Conservation (phyloP, 805 yeast genomes). For the Starmera quercuum region DNA sequence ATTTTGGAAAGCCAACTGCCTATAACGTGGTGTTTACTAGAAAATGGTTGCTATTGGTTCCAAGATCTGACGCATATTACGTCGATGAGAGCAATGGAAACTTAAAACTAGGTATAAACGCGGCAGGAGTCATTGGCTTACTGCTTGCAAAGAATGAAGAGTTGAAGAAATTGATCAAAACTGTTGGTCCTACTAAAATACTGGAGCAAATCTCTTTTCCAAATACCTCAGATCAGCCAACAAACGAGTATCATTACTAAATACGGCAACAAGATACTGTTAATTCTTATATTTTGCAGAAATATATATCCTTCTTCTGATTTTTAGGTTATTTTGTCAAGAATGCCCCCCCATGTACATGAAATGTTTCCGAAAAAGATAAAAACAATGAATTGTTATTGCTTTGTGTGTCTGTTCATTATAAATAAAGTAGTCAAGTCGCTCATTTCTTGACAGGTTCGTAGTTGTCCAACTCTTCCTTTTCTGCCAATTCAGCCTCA, state of each 20-base stretch:
- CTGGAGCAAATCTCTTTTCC: constrained; percentile 63
- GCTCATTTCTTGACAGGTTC: constrained; percentile 21
- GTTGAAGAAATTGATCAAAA: constrained; percentile 36
- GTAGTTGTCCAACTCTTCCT: constrained; percentile 80
- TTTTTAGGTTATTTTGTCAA: not conserved
- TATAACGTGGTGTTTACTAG: constrained; percentile 80
- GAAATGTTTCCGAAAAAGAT: not conserved
- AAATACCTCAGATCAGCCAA: constrained; percentile 44
- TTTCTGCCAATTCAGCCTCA: constrained; percentile 87
- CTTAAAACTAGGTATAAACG: constrained; percentile 50
- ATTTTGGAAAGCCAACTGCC: constrained; percentile 41
- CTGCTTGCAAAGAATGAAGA: constrained; percentile 66
- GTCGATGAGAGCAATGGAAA: constrained; percentile 25
- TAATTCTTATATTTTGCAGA: not conserved
- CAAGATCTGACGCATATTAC: constrained; percentile 55
- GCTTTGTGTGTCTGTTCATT: not conserved
- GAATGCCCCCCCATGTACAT: not conserved
- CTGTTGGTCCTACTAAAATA: constrained; percentile 40
- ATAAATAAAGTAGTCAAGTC: not conserved
- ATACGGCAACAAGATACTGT: too few relatives aligned
- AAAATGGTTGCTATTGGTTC: constrained; percentile 81
- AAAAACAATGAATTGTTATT: not conserved
- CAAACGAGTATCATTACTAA: constrained; percentile 60
- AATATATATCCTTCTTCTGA: not conserved
- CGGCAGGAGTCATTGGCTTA: constrained; percentile 77